Base-by-base conservation (phyloP, 345 rosid genomes). In the Chamaenerion angustifolium region DNA sequence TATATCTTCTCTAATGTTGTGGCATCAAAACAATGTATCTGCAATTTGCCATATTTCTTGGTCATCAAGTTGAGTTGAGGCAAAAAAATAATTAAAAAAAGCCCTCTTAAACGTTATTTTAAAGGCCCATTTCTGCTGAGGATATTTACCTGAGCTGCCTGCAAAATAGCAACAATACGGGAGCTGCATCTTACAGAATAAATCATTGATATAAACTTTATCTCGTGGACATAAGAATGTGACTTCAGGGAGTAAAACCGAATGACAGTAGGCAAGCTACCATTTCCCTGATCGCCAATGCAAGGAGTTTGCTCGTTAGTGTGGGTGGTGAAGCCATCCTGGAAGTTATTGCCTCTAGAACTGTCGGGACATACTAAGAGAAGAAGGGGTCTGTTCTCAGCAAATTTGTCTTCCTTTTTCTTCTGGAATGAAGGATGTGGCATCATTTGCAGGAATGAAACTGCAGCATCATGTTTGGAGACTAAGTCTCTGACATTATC, bases 171-270 rank as follows among this genome's bases (percentile, higher is more conserved):
- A 52, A 92, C 95, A 64, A 92, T 72, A 49, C 85, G 88, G 63
- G 89, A 65, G 70, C 93, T 83, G 78, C 96, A 83, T 65, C 96
- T 80, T 56, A 92, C 82, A 47, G 93, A 72, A 67, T 82, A 78
- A 58, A 92, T 59, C 35, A 54, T 59, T 27, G 98, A 76, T 65
- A 87, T 81, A 64, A 87, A 84, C 74, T 76, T 92, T 40, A 87
- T 59, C 51, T 68, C 58, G 56, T 72, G 89, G 56, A 84, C 78
- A 66, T 75, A 83, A 49, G 89, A 70, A 45, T 84, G 93, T 52
- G 98, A 81, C 65, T 62, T 78, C 63, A 83, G 62, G 49, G 96
- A 92, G 79, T 84, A 92, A 54, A 92, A 62, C 64, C 53, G 79
- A 60, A 87, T 73, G 57, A 64, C 55, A 11, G 83, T 75, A 40